Evolutionary conservation across 345 rosid species (phyloP).

Genomic region (Murraya koenigii): DNA sequence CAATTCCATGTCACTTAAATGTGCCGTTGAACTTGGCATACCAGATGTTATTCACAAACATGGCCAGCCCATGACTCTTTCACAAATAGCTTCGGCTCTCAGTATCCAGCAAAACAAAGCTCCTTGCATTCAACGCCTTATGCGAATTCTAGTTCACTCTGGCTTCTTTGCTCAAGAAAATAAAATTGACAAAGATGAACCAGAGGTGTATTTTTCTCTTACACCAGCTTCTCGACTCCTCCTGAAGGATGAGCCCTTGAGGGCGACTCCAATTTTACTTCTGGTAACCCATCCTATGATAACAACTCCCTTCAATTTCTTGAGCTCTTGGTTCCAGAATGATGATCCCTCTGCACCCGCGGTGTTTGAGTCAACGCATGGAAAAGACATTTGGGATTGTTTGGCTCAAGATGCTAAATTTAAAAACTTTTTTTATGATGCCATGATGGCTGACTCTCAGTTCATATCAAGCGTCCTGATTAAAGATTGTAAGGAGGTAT

Average conservation of each 20-base stretch:
- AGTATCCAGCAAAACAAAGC: neutral
- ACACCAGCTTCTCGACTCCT: constrained; percentile 3
- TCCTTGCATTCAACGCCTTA: neutral
- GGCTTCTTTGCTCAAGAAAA: constrained; percentile 9
- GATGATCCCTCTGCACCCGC: neutral
- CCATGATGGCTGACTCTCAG: neutral
- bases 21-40: constrained; percentile 10
- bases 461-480: neutral
- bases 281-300: neutral
- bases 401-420: neutral
- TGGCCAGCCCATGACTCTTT: constrained; percentile 7
- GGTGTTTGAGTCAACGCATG: neutral
- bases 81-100: neutral
- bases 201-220: neutral
- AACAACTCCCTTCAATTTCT: neutral
- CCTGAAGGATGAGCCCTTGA: neutral
- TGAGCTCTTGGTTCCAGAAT: constrained; percentile 6
- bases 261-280: neutral
- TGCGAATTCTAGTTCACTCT: constrained; percentile 6
- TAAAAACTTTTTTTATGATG: neutral
- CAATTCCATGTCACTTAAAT: constrained; percentile 5
- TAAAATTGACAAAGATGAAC: neutral
- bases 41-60: constrained; percentile 7
- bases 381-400: neutral
- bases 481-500: neutral